phyloP scores from a whole-genome alignment of 495 filamentous ascomycete species.

The Annulohypoxylon bovei region DNA sequence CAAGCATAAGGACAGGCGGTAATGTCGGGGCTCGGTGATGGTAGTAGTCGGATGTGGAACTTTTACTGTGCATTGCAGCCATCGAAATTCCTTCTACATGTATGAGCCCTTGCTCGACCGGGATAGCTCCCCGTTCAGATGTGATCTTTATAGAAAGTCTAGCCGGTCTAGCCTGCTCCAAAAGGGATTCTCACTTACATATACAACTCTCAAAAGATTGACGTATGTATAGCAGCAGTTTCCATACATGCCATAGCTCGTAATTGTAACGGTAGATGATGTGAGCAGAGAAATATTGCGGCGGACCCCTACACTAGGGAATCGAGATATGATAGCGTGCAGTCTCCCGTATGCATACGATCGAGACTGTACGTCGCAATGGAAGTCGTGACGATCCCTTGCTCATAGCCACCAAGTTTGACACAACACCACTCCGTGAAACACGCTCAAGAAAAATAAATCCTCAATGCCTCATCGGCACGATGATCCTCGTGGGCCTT shows the following conservation, averaged over 20 bases:
- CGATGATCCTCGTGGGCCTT: background rate
- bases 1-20: conserved; percentile 1
- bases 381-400: conserved; percentile 1
- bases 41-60: conserved; percentile 4
- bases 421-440: conserved; percentile 7
- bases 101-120: conserved; percentile 11
- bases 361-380: conserved; percentile 9
- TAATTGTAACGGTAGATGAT: conserved; percentile 2
- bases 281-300: background rate
- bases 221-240: background rate
- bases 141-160: conserved; percentile 13
- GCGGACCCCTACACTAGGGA: background rate
- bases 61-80: background rate
- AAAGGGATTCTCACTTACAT: background rate
- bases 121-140: conserved; percentile 27
- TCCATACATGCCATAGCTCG: background rate
- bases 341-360: conserved; percentile 14
- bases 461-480: background rate
- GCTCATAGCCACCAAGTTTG: background rate
- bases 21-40: background rate
- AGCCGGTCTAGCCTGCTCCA: conserved; percentile 10
- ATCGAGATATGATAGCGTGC: conserved; percentile 11
- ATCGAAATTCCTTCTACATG: conserved; percentile 11
- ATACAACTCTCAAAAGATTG: background rate
- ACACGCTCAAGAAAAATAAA: background rate